These are phyloP conservation scores for Termitomyces titanicus DNA, from an alignment of 768 basidiomycete species.

Conservation along the genomic window DNA sequence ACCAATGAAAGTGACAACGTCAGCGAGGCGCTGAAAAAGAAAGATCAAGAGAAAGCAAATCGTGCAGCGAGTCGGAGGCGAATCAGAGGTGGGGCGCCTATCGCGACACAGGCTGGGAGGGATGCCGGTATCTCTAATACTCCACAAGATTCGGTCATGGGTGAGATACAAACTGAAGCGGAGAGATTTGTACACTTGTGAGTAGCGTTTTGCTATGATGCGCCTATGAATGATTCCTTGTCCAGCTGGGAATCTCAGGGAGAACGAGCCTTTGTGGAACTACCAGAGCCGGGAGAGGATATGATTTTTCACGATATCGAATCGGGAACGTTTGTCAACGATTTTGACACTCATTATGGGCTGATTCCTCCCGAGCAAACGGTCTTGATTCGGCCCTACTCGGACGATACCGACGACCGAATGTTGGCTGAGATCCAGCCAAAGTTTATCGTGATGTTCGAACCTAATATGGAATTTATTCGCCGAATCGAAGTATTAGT, in stretches of 20 bases:
- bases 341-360: constrained; percentile 80
- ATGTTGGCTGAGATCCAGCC: constrained; percentile 85
- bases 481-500: constrained; percentile 81
- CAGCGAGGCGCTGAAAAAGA: constrained; percentile 75
- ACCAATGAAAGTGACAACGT: constrained; percentile 35
- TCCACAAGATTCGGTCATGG: constrained; percentile 23
- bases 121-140: constrained; percentile 3
- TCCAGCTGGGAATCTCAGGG: constrained; percentile 34
- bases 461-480: constrained; percentile 91
- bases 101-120: constrained; percentile 15
- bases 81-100: constrained; percentile 68
- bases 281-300: constrained; percentile 22
- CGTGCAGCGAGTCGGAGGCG: constrained; percentile 64
- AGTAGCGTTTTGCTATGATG: constrained; percentile 19
- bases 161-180: constrained; percentile 41
- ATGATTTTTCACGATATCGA: constrained; percentile 32
- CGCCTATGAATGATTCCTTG: not conserved
- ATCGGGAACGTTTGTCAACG: constrained; percentile 36
- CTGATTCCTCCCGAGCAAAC: constrained; percentile 75
- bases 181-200: constrained; percentile 59
- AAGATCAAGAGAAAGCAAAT: constrained; percentile 63
- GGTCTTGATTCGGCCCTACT: constrained; percentile 82
- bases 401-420: constrained; percentile 90
- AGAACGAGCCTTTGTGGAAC: constrained; percentile 17
- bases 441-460: constrained; percentile 92